Evolutionary conservation across 176 grass and related monocot genomes (phyloP).

Genomic region (Triticum timopheevii): DNA sequence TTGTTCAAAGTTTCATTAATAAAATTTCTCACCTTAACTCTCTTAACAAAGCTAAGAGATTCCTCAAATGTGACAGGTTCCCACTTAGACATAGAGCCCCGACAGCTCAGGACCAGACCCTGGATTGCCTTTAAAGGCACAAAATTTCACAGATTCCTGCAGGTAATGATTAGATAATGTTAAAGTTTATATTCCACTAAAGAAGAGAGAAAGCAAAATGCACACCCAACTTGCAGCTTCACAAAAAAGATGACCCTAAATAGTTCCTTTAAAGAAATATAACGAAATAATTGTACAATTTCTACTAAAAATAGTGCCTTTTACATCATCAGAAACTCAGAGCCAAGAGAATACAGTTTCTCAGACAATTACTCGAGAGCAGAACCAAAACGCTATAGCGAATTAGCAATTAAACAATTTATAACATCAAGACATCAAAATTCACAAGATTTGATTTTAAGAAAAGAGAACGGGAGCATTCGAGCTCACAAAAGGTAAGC

Average conservation of each 20-base stretch:
- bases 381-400: background rate
- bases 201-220: slow-evolving; percentile 1
- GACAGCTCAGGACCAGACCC: slow-evolving; percentile 13
- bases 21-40: slow-evolving; percentile 56
- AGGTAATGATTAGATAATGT: slow-evolving; percentile 30
- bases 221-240: slow-evolving; percentile 1
- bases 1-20: slow-evolving; percentile 11
- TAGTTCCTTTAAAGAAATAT: background rate
- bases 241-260: background rate
- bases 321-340: background rate
- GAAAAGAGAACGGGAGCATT: background rate
- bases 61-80: slow-evolving; percentile 62
- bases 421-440: background rate
- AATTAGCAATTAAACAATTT: background rate
- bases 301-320: background rate
- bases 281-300: background rate
- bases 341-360: background rate
- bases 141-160: slow-evolving; percentile 38
- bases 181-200: background rate
- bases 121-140: slow-evolving; percentile 39
- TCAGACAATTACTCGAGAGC: background rate
- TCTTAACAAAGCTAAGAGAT: slow-evolving; percentile 64
- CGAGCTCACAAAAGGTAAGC: background rate
- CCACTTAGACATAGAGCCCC: slow-evolving; percentile 44
- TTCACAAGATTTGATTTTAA: background rate